Evolutionary conservation across 2,329 filamentous ascomycete species (phyloP).

Genomic region (Geosmithia flava): DNA sequence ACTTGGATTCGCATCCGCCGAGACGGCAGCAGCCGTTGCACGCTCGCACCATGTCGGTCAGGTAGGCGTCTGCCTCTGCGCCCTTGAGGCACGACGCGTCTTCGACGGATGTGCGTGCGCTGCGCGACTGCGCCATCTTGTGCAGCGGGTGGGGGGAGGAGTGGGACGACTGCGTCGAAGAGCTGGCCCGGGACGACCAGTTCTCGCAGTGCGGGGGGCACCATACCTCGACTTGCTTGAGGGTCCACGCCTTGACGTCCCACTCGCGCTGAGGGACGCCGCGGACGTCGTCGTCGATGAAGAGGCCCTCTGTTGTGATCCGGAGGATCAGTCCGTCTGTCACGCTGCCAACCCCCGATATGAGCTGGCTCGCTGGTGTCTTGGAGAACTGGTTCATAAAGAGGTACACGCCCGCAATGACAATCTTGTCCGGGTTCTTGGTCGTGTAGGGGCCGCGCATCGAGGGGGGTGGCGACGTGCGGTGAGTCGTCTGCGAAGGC

Average conservation of each 20-base stretch:
- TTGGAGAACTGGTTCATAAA: slow-evolving; percentile 84
- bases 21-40: slow-evolving; percentile 53
- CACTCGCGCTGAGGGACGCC: slow-evolving; percentile 91
- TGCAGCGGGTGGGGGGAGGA: slow-evolving; percentile 30
- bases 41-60: slow-evolving; percentile 47
- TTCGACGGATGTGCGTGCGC: slow-evolving; percentile 29
- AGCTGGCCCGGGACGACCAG: slow-evolving; percentile 24
- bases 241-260: slow-evolving; percentile 97
- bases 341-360: slow-evolving; percentile 72
- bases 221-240: slow-evolving; percentile 87
- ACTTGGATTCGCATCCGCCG: slow-evolving; percentile 24
- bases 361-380: slow-evolving; percentile 81
- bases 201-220: slow-evolving; percentile 53
- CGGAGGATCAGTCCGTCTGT: slow-evolving; percentile 87
- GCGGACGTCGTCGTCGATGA: slow-evolving; percentile 92
- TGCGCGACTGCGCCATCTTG: slow-evolving; percentile 32
- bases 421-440: slow-evolving; percentile 88
- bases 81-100: slow-evolving; percentile 34
- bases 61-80: slow-evolving; percentile 55
- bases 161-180: slow-evolving; percentile 21
- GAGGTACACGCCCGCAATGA: slow-evolving; percentile 83
- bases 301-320: slow-evolving; percentile 87
- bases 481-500: slow-evolving; percentile 69
- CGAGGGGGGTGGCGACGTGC: slow-evolving; percentile 73
- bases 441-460: slow-evolving; percentile 70